A percentile compares a stretch with the other conserved stretches of the same genome.
These are phyloP conservation scores for Gossypium turneri DNA, from an alignment of 345 rosid species.

Conservation along the genomic window DNA sequence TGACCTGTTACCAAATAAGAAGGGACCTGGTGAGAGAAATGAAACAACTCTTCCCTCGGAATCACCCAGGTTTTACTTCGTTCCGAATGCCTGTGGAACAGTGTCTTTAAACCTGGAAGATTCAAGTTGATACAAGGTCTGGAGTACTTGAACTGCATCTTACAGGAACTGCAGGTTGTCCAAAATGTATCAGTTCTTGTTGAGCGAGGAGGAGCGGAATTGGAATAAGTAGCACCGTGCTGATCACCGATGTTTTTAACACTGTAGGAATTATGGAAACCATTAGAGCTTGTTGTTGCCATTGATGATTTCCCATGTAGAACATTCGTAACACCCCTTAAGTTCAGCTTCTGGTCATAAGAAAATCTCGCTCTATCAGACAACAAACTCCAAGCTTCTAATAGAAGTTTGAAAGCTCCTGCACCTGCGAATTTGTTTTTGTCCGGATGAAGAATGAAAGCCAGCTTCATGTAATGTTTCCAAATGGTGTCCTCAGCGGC, in stretches of 20 bases:
- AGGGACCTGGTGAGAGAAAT: conserved; percentile 69
- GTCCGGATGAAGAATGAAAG: conserved; percentile 37
- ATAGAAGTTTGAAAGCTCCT: conserved; percentile 42
- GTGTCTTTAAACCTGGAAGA: conserved; percentile 46
- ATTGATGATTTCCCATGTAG: conserved; percentile 14
- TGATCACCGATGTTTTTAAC: conserved; percentile 14
- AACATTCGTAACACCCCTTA: conserved; percentile 6
- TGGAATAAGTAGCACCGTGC: conserved; percentile 16
- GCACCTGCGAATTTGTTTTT: conserved; percentile 41
- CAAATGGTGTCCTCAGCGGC: conserved; percentile 41
- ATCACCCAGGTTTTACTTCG: conserved; percentile 27
- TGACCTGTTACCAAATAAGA: conserved; percentile 44
- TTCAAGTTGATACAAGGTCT: conserved; percentile 26
- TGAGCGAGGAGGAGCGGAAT: conserved; percentile 12
- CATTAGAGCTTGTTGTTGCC: conserved; percentile 20
- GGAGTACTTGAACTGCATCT: conserved; percentile 36
- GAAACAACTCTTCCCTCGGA: conserved; percentile 50
- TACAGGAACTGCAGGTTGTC: conserved; percentile 44
- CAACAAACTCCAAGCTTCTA: conserved; percentile 45
- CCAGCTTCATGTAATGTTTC: conserved; percentile 29
- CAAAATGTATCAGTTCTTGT: conserved; percentile 37
- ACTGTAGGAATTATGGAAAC: conserved; percentile 14
- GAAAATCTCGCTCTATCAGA: conserved; percentile 33
- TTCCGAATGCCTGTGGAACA: conserved; percentile 31
- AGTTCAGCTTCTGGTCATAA: conserved; percentile 42